These are phyloP conservation scores for Penicillium sclerotiorum DNA, from an alignment of 2,329 filamentous ascomycete species.

Conservation along the genomic window DNA sequence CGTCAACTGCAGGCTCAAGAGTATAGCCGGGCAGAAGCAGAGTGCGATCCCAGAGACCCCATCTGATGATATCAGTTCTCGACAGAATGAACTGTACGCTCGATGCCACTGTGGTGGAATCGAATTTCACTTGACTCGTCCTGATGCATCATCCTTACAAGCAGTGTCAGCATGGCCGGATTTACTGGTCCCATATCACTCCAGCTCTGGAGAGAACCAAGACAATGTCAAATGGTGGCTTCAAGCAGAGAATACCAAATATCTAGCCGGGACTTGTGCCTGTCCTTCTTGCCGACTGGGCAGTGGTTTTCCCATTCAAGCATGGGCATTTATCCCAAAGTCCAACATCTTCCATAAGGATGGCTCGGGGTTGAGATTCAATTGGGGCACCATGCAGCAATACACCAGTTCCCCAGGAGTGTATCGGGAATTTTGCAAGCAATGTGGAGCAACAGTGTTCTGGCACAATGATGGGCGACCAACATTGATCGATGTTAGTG, in stretches of 20 bases:
- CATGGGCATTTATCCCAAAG: constrained; percentile 68
- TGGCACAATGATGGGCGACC: constrained; percentile 60
- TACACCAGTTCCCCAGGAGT: constrained; percentile 60
- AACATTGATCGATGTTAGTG: constrained; percentile 64
- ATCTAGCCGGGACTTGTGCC: constrained; percentile 62
- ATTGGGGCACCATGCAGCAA: constrained; percentile 49
- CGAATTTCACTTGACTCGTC: constrained; percentile 60
- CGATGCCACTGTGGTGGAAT: constrained; percentile 60
- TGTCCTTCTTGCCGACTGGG: constrained; percentile 65
- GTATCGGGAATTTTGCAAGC: constrained; percentile 62
- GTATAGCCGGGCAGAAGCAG: neutral
- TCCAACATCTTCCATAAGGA: constrained; percentile 56
- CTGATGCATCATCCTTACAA: constrained; percentile 49
- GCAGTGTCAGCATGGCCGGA: constrained; percentile 57
- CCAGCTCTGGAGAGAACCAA: constrained; percentile 46
- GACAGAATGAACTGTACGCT: constrained; percentile 43
- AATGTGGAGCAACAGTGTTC: constrained; percentile 67
- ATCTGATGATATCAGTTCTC: constrained; percentile 1
- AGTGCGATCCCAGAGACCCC: neutral
- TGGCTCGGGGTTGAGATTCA: constrained; percentile 37
- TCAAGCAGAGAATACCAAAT: constrained; percentile 50
- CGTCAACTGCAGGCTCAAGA: constrained; percentile 26
- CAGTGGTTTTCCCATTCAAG: constrained; percentile 65
- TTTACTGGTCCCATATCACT: constrained; percentile 53
- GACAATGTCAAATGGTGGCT: constrained; percentile 63